Conservation (phyloP, 2,329 filamentous ascomycete genomes). For the Aplosporella prunicola region DNA sequence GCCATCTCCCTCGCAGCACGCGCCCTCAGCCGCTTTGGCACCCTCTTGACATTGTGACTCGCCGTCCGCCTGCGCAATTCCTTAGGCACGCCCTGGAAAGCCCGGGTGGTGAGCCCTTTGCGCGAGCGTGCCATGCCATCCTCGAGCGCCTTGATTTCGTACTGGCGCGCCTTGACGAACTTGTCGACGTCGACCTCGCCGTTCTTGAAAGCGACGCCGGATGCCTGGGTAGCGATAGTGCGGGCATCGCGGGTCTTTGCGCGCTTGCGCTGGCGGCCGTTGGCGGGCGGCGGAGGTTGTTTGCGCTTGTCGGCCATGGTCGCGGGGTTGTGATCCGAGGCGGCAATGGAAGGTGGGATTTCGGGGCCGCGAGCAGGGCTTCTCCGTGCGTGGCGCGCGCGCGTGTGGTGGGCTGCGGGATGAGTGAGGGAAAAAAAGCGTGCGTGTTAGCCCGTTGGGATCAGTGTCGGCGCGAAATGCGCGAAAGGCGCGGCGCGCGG, state of each 20-base stretch:
- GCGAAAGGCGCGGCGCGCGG: no score
- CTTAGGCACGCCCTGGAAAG: constrained; percentile 85
- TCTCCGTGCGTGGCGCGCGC: no score
- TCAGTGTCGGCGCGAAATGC: no score
- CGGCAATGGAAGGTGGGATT: no score
- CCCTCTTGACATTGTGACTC: constrained; percentile 86
- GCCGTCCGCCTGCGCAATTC: constrained; percentile 78
- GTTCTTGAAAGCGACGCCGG: constrained; percentile 46
- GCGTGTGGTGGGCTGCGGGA: no score
- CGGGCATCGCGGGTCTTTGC: constrained; percentile 13
- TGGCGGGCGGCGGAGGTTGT: not conserved
- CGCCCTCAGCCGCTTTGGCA: constrained; percentile 65
- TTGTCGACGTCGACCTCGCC: constrained; percentile 78
- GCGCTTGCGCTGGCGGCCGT: constrained; percentile 10
- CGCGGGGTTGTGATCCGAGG: not conserved
- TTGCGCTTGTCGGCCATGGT: constrained; percentile 11
- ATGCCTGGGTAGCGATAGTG: constrained; percentile 22
- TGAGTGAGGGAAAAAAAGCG: no score
- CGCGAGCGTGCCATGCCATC: constrained; percentile 71
- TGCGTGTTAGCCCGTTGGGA: no score
- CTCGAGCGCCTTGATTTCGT: constrained; percentile 79
- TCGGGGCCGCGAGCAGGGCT: no score
- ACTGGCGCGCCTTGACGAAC: constrained; percentile 78
- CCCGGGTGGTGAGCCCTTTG: constrained; percentile 53
- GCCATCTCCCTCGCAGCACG: constrained; percentile 67